Conservation (phyloP, 257 asterid genomes). For the Penstemon eatonii region DNA sequence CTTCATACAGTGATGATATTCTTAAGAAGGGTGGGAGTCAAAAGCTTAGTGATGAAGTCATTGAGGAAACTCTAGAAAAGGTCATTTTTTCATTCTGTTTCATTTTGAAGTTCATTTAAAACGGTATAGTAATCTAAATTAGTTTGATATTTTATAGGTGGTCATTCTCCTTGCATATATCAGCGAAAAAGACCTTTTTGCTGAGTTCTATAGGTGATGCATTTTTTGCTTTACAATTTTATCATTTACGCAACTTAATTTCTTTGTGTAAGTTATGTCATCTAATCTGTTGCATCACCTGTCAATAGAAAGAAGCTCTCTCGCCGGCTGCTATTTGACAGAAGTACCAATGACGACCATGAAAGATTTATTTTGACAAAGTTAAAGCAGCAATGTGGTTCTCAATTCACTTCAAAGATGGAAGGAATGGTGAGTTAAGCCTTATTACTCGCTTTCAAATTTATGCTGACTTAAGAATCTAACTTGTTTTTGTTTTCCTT, state of each 20-base stretch:
- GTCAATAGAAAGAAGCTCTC: slow-evolving; percentile 53
- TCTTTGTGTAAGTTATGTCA: not conserved
- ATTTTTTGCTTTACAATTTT: slow-evolving; percentile 1
- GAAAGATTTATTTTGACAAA: slow-evolving; percentile 50
- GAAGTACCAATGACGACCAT: slow-evolving; percentile 49
- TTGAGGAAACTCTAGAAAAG: slow-evolving; percentile 57
- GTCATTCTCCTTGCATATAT: slow-evolving; percentile 49
- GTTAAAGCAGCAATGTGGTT: slow-evolving; percentile 59
- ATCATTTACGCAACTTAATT: slow-evolving; percentile 6
- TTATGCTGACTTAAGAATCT: not conserved
- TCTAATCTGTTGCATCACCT: slow-evolving; percentile 1
- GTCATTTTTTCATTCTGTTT: slow-evolving; percentile 14
- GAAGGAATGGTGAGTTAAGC: slow-evolving; percentile 57
- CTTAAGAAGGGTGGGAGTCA: slow-evolving; percentile 55
- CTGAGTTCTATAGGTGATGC: slow-evolving; percentile 54
- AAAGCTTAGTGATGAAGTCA: slow-evolving; percentile 53
- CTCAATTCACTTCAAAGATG: slow-evolving; percentile 62
- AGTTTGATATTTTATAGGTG: slow-evolving; percentile 30
- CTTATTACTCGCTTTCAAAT: not conserved
- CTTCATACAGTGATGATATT: slow-evolving; percentile 51
- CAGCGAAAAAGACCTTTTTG: slow-evolving; percentile 60
- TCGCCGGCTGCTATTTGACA: slow-evolving; percentile 55
- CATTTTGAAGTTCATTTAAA: not conserved
- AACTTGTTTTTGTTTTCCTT: not conserved
- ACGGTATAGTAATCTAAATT: not conserved